phyloP scores from a whole-genome alignment of 2,329 filamentous ascomycete genomes.

The Ilyonectria mors-panacis region DNA sequence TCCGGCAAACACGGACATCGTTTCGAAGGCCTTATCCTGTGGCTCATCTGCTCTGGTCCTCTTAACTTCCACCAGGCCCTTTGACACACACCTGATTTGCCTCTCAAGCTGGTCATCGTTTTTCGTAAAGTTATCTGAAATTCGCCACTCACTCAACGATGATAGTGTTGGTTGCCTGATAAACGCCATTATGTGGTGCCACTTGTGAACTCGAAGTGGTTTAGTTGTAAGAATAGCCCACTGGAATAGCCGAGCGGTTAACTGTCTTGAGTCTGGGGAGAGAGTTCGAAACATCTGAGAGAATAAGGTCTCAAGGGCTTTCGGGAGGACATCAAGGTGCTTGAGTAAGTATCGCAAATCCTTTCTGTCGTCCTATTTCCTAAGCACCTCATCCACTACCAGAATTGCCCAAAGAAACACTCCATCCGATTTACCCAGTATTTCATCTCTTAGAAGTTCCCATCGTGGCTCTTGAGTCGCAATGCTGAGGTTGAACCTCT shows the following conservation, averaged over 20 bases:
- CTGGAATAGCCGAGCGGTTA: constrained; percentile 24
- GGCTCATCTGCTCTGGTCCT: too few relatives aligned
- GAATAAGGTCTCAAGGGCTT: constrained; percentile 24
- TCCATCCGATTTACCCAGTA: constrained; percentile 4
- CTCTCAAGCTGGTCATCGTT: constrained; percentile 32
- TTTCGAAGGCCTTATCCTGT: background rate
- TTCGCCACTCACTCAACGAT: constrained; percentile 18
- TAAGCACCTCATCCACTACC: constrained; percentile 22
- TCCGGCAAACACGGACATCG: constrained; percentile 8
- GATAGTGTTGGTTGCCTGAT: background rate
- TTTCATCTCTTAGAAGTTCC: background rate
- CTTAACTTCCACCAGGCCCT: constrained; percentile 24
- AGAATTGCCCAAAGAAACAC: constrained; percentile 35
- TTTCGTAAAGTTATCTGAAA: constrained; percentile 4
- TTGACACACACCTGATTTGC: constrained; percentile 25
- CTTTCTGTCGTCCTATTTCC: constrained; percentile 21
- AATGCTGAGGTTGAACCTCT: constrained; percentile 10
- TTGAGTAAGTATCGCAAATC: background rate
- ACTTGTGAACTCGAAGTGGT: constrained; percentile 29
- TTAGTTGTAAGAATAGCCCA: constrained; percentile 23
- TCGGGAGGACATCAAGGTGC: constrained; percentile 9
- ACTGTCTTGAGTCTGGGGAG: too few relatives aligned
- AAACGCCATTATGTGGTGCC: constrained; percentile 37
- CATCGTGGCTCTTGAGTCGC: background rate
- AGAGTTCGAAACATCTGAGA: background rate